Evolutionary conservation across 176 grass and related monocot genomes (phyloP).

Genomic region (Aegilops speltoides): DNA sequence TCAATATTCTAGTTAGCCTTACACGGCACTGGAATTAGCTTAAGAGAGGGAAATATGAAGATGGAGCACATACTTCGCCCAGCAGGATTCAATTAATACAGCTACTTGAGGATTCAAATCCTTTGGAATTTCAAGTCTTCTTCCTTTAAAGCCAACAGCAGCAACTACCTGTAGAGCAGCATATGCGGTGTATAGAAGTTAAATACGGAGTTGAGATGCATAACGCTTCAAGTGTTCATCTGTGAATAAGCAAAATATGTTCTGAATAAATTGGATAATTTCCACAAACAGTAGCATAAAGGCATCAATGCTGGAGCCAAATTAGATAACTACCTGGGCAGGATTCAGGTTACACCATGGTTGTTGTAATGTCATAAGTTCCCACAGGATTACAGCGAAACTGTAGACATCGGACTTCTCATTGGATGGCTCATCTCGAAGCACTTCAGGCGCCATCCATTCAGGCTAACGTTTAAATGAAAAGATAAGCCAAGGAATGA

Average conservation of each 20-base stretch:
- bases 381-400: constrained; percentile 94
- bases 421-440: constrained; percentile 93
- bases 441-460: constrained; percentile 99
- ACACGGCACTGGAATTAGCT: not conserved
- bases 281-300: not conserved
- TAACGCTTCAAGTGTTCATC: not conserved
- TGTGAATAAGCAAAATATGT: not conserved
- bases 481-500: not conserved
- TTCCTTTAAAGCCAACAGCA: constrained; percentile 91
- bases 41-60: not conserved
- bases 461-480: constrained; percentile 70
- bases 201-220: not conserved
- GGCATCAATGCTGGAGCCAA: not conserved
- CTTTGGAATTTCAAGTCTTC: constrained; percentile 81
- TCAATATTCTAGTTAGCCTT: constrained; percentile 15
- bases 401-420: constrained; percentile 99
- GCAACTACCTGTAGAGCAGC: constrained; percentile 69
- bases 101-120: constrained; percentile 81
- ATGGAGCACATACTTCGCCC: constrained; percentile 68
- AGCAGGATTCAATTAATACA: constrained; percentile 82
- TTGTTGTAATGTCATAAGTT: constrained; percentile 95
- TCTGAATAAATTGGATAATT: not conserved
- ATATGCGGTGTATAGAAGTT: not conserved
- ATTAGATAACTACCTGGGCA: constrained; percentile 59
- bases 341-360: constrained; percentile 96